phyloP scores from a whole-genome alignment of 1,284 basidiomycete species.

The Rugosomyces carneus region DNA sequence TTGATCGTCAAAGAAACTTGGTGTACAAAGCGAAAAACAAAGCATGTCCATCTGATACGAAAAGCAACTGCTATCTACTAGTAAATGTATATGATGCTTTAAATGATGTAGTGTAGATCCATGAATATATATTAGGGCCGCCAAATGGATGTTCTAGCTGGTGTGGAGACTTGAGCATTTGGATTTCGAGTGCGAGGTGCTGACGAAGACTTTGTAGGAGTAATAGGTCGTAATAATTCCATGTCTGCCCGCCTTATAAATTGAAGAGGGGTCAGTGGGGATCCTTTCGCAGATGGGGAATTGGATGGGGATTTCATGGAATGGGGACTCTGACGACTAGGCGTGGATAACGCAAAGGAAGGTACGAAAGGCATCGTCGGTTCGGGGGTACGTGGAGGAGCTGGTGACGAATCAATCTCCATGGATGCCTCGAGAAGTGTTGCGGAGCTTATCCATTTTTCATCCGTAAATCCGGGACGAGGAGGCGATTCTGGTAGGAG shows the following conservation, averaged over 20 bases:
- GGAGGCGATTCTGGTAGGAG: conserved; percentile 57
- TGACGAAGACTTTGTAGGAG: conserved; percentile 30
- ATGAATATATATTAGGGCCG: conserved; percentile 28
- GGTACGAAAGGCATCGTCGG: conserved; percentile 41
- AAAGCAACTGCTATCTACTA: conserved; percentile 1
- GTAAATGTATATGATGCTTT: conserved; percentile 5
- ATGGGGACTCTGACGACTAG: conserved; percentile 39
- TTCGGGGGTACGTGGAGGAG: conserved; percentile 62
- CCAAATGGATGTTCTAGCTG: conserved; percentile 34
- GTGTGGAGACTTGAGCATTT: conserved; percentile 23
- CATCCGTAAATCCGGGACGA: conserved; percentile 45
- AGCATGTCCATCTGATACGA: conserved; percentile 1
- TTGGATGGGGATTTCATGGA: conserved; percentile 33
- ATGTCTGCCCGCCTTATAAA: conserved; percentile 43
- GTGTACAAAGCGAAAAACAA: conserved; percentile 5
- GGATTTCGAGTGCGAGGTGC: conserved; percentile 23
- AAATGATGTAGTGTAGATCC: conserved; percentile 11
- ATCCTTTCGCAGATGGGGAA: conserved; percentile 37
- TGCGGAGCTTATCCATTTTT: conserved; percentile 79
- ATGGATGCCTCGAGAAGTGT: conserved; percentile 52
- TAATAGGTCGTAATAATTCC: conserved; percentile 34
- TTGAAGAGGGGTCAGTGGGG: conserved; percentile 43
- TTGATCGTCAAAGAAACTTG: not conserved
- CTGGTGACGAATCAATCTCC: conserved; percentile 35
- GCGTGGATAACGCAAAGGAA: conserved; percentile 40